Base-by-base conservation (phyloP, 768 basidiomycete species). In the Fomitopsis serialis region DNA sequence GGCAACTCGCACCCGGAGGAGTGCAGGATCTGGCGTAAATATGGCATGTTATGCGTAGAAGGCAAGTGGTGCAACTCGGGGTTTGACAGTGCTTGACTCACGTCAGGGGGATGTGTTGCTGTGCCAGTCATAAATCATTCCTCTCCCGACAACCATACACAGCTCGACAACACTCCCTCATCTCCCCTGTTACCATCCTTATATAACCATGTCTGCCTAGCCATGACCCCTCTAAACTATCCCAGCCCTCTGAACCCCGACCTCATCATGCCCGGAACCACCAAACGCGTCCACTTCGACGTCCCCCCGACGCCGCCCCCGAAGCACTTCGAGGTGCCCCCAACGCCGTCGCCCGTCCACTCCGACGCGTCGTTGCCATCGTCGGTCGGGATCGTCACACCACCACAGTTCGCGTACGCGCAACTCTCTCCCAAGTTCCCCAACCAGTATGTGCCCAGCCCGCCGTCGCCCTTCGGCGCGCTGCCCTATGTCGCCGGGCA, bases 271-370 rank as follows among this genome's bases (percentile, higher is more conserved):
- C 55, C 63, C 17, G 60, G 49, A 21, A 53, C 57, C 42, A 49
- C 37, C 51, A 58, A 58, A 56, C 62, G 54, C 52, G 63, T 64
- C 55, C 63, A 57, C 53, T 64, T 61, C 54, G 56, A 47, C 36
- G 47, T 55, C 40, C 52, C 50, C 50, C 50, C 59, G 17, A 56
- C 58, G 9, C 63, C 63, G 27, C 61, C 63, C 34, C 57, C 63
- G 11, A 58, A 59, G 11, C 54, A 52, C 42, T 57, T 57, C 27
- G 50, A 48, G 40, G 53, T 54, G 22, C 22, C 21, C 44, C 48
- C 36, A 9, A 51, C 54, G 11, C 63, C 63, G 29, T 65, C 64
- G 24, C 59, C 64, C 11, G 56, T 59, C 12, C 54, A 54, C 44
- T 58, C 59, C 25, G 51, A 52, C 35, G 53, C 53, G 19, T 59